Evolutionary conservation across 2,329 filamentous ascomycete genomes (phyloP).

Genomic region (Bipolaris sorokiniana): DNA sequence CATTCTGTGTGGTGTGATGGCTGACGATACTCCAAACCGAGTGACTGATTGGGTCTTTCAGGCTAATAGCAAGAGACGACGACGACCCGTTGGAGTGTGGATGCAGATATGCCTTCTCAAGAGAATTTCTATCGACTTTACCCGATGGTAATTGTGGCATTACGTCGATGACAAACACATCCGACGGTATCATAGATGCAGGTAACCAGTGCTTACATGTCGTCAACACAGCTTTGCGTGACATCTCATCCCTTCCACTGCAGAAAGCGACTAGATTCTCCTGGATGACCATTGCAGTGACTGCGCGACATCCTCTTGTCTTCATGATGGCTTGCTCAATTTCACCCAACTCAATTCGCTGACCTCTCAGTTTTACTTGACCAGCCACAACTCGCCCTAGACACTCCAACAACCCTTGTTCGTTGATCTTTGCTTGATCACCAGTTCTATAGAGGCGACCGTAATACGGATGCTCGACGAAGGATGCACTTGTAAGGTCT

Average conservation of each 20-base stretch:
- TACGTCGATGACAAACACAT: slow-evolving; percentile 67
- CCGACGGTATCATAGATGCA: slow-evolving; percentile 79
- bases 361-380: slow-evolving; percentile 86
- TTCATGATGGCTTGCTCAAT: slow-evolving; percentile 47
- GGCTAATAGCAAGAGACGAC: slow-evolving; percentile 11
- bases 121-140: slow-evolving; percentile 74
- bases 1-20: slow-evolving; percentile 49
- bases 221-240: slow-evolving; percentile 56
- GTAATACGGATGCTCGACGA: slow-evolving; percentile 68
- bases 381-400: slow-evolving; percentile 78
- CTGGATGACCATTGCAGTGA: slow-evolving; percentile 69
- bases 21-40: slow-evolving; percentile 53
- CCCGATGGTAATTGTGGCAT: slow-evolving; percentile 82
- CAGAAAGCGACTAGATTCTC: slow-evolving; percentile 78
- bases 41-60: slow-evolving; percentile 16
- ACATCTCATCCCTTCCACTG: slow-evolving; percentile 57
- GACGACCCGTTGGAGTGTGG: slow-evolving; percentile 18
- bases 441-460: slow-evolving; percentile 83
- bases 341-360: slow-evolving; percentile 78
- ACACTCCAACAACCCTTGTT: slow-evolving; percentile 77
- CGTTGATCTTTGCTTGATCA: slow-evolving; percentile 74
- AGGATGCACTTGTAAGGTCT: slow-evolving; percentile 74
- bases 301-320: slow-evolving; percentile 60
- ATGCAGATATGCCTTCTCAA: slow-evolving; percentile 64
- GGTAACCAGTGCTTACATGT: slow-evolving; percentile 79